These are phyloP conservation scores for Populus hybrid DNA, from an alignment of 441 rosid genomes.

Conservation along the genomic window DNA sequence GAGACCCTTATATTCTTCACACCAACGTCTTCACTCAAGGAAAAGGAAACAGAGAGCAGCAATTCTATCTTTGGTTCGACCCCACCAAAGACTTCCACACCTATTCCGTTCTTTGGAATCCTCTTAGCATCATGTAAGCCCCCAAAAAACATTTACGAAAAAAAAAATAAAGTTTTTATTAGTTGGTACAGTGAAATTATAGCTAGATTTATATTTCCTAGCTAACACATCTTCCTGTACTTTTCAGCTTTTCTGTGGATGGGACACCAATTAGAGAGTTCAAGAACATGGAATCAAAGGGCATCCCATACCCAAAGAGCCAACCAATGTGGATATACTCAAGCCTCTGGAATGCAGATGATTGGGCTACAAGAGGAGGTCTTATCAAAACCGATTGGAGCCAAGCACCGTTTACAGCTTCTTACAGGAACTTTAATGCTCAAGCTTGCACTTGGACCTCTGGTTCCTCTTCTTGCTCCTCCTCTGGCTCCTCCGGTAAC, in stretches of 20 bases:
- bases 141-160: neutral
- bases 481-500: conserved; percentile 27
- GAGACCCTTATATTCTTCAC: conserved; percentile 61
- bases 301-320: conserved; percentile 46
- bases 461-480: conserved; percentile 30
- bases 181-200: conserved; percentile 17
- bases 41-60: conserved; percentile 62
- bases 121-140: conserved; percentile 44
- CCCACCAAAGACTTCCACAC: conserved; percentile 67
- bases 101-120: conserved; percentile 63
- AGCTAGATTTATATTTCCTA: neutral
- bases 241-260: conserved; percentile 47
- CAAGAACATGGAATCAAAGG: conserved; percentile 50
- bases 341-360: conserved; percentile 65
- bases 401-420: conserved; percentile 58
- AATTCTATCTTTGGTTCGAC: conserved; percentile 71
- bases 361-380: conserved; percentile 69
- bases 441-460: conserved; percentile 49
- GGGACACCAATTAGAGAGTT: conserved; percentile 62
- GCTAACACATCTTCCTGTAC: conserved; percentile 9
- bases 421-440: conserved; percentile 42
- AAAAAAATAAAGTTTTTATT: too few species aligned
- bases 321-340: conserved; percentile 54
- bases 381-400: conserved; percentile 51
- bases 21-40: conserved; percentile 54